Evolutionary conservation across 768 basidiomycete species (phyloP), one percentile per base, ranked within the genome.

Genomic region (Naematelia encephala): DNA sequence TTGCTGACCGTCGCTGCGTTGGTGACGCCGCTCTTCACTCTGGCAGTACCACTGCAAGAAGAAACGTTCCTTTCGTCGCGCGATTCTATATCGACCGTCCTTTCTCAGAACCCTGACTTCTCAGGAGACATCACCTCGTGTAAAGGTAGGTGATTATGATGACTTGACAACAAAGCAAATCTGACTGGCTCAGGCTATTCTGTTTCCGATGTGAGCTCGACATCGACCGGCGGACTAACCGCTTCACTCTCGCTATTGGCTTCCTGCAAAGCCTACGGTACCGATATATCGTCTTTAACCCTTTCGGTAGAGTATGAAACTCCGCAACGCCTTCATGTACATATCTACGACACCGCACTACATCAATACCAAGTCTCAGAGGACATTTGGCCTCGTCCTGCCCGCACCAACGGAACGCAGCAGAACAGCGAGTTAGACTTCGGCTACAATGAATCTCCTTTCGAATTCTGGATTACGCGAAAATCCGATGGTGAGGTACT

Each of bases 391-490:
- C 66, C 71, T 62, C 63, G 68, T 54, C 68, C 74, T 5, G 5
- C 61, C 14, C 5, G 28, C 10, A 44, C 54, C 13, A 29, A 13
- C 27, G 5, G 26, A 8, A 1, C 28, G 50, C 50, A 26, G n/a
- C 12, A 10, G 42, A 62, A 49, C 23, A 54, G 85, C 0, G 87
- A 89, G 66, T 79, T 90, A 10, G 78, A 84, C 2, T 89, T 90
- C 79, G 85, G 88, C 69, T 84, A 75, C 51, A 80, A 85, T 1
- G 5, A 80, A 0, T 78, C 80, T 0, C 88, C 89, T 0, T 90
- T 90, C 70, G 84, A 85, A 1, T 60, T 63, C 71, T 90, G 87
- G 87, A 84, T 90, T 62, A 87, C 86, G 1, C 83, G 87, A 45
- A 83, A 84, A 22, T 83, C 84, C 2, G 46, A 86, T 84, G 52